Base-by-base conservation (phyloP, 768 basidiomycete species). In the Leccinellum luteum region DNA sequence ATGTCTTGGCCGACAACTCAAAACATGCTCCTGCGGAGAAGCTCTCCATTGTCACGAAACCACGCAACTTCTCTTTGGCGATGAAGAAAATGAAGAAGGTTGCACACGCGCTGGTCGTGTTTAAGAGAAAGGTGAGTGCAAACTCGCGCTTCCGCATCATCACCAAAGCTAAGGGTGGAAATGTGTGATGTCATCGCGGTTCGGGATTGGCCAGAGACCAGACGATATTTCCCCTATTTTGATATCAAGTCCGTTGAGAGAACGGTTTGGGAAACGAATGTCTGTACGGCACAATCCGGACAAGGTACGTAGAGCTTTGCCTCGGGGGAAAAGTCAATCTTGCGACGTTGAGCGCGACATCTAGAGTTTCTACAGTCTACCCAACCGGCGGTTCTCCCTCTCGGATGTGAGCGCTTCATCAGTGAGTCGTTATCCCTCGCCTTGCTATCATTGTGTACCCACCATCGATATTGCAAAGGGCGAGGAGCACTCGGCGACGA, bases 211-310 rank as follows among this genome's bases (percentile, higher is more conserved):
- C 23, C 54, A 69, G 69, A 63, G 52, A 48, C 55, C 48, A 5
- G 68, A 72, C 19, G 70, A 69, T 3, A 67, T 53, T 34, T 61
- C 65, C 1, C 63, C 68, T 15, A 61, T 69, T 45, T 35, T 60
- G 25, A 60, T 69, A 44, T 60, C 60, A 14, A 69, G 68, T 38
- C 70, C 69, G 12, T 31, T 70, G 56, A 63, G 69, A 44, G 69
- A 69, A 60, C 64, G 68, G 28, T 72, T 69, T 45, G 70, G 69
- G 31, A 69, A 65, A 41, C 64, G 69, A 32, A 70, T 69, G 60
- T 43, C 70, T 12, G 43, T 69, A 35, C 66, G 57, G 52, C 38
- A 57, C 28, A 61, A 60, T 8, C 66, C 70, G 6, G 64, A 68
- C n/a, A 69, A 66, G 62, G 69, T 72, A 55, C 31, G 71, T 64